These are phyloP conservation scores for Licmophora abbreviata DNA, from an alignment of 108 stramenopile species.

Conservation along the genomic window DNA sequence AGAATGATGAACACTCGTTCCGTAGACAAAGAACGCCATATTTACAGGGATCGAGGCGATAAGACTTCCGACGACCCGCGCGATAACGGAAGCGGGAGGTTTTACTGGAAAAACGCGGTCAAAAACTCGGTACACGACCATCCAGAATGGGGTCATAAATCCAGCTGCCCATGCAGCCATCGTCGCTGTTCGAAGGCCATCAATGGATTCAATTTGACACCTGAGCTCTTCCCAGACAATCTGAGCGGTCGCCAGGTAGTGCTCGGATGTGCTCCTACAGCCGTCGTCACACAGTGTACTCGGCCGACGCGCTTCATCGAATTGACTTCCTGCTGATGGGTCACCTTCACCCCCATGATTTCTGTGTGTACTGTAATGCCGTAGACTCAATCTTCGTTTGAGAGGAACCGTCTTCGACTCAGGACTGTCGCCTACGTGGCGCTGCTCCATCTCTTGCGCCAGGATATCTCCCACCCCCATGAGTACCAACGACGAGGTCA, in stretches of 20 bases:
- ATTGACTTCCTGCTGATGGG: no score
- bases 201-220: background rate
- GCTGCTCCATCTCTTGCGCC: conserved; percentile 19
- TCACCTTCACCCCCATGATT: no score
- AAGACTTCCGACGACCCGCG: no score
- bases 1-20: conserved; percentile 20
- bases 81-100: no score
- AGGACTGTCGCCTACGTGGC: background rate
- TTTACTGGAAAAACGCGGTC: conserved; percentile 18
- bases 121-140: conserved; percentile 14
- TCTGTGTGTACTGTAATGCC: background rate
- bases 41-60: conserved; percentile 20
- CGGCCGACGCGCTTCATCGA: background rate
- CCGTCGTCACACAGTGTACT: no score
- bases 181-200: conserved; percentile 19
- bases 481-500: conserved; percentile 17
- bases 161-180: conserved; percentile 24
- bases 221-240: background rate
- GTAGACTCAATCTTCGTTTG: background rate
- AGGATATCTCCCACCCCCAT: conserved; percentile 25
- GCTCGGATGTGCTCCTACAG: no score
- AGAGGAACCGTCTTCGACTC: background rate
- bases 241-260: background rate
- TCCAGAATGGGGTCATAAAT: conserved; percentile 19
- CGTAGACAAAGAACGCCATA: conserved; percentile 35